Base-by-base conservation (phyloP, 495 filamentous ascomycete species). In the Glonium stellatum region DNA sequence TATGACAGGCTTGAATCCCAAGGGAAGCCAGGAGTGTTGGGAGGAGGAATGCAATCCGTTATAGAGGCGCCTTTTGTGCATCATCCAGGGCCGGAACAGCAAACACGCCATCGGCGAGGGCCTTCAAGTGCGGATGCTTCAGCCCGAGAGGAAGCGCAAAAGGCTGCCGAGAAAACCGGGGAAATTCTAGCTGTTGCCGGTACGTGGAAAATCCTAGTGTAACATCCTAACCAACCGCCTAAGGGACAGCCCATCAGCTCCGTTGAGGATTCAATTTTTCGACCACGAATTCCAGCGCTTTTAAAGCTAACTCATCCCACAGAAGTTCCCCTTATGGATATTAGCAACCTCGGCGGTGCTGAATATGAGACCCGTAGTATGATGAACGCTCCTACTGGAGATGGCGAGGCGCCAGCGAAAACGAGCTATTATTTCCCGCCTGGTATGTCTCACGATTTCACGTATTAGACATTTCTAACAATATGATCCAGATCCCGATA, bases 401-500 rank as follows among this genome's bases (percentile, higher is more conserved):
- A 60, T 22, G 27, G 27, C 25, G 50, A 60, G 27, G 56, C 46
- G 6, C 18, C 56, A 21, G 52, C 59, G 44, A 69, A 59, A 25
- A 34, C 36, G 41, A 71, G 69, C 36, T 71, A 68, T 44, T 71
- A 61, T 56, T 67, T 68, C 36, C 67, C 67, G 2, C 54, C 44
- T 60, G 62, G 66, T 66, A 41, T 22, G 48, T 11, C 10, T 15
- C 39, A 44, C 4, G 4, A 44, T 18, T 18, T 44, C 10, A 3
- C 39, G 13, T 6, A 15, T 18, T 13, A 13, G 42, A 41, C 10
- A 12, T 34, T 4, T 8, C 4, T 5, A 31, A n/a, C 9, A 51
- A 53, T n/a, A 51, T 23, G 23, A 13, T n/a, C 0, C 12, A 63
- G 72, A 76, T 54, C 70, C 74, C 12, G 69, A 75, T 39, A 78